Evolutionary conservation across 2,329 filamentous ascomycete genomes (phyloP), one percentile per base, ranked within the genome.

Genomic region (Phialocephala sp.): DNA sequence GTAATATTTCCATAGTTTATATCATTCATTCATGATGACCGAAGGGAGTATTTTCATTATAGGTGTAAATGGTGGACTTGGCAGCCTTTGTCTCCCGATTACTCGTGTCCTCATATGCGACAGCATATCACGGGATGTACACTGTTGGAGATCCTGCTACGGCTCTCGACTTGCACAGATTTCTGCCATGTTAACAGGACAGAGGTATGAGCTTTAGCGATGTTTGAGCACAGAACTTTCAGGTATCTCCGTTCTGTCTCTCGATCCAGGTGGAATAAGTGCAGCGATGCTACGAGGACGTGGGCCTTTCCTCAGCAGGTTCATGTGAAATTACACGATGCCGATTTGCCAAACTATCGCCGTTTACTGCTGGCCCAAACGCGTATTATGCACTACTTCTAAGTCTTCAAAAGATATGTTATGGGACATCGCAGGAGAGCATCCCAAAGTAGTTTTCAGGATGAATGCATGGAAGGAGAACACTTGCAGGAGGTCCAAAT

Each of bases 371-470:
- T 58, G 15, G 20, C 35, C 35, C 2, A 41, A 41, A 22, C 35
- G 36, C 4, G 1, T 58, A 9, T 11, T 58, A 35, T 24, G 55
- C 18, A 41, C 55, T 8, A 24, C 41, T 41, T 32, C 4, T 1
- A 41, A 58, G 35, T 58, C 55, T 11, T n/a, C 35, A 22, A n/a
- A 22, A 20, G 55, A 58, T 41, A 15, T 41, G 4, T 12, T 24
- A 9, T 22, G 15, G 36, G 55, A 18, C 39, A 39, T 41, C 39
- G 20, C n/a, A n/a, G 35, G 55, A 3, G 18, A 41, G 15, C 39
- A n/a, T 58, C 55, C 55, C 20, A 58, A 58, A 27, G 55, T 18
- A 15, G 20, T 58, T 58, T 58, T 58, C 14, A 39, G 55, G 41
- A 41, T 58, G 35, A 35, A 22, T 24, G 55, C 22, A 8, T 39